Conservation (phyloP, 306 rosid genomes). For the Prunus kanzakura region DNA sequence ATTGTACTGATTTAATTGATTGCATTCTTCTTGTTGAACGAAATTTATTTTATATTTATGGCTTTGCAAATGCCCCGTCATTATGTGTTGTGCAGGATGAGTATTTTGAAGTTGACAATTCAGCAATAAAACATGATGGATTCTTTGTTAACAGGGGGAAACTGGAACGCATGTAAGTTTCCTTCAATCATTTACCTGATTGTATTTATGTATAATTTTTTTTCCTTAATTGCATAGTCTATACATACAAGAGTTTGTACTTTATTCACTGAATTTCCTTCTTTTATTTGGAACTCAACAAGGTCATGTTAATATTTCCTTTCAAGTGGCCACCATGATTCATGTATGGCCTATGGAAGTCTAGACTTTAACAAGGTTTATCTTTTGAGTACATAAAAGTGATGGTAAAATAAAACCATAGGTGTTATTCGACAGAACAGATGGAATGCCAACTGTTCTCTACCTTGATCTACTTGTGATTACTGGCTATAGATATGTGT, state of each 20-base stretch:
- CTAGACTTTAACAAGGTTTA: neutral
- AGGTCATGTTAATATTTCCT: neutral
- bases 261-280: neutral
- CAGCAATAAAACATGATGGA: slow-evolving; percentile 87
- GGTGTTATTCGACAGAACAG: neutral
- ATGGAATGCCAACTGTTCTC: neutral
- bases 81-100: slow-evolving; percentile 74
- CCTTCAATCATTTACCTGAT: slow-evolving; percentile 2
- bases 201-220: neutral
- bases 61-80: slow-evolving; percentile 13
- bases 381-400: neutral
- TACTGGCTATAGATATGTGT: neutral
- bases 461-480: neutral
- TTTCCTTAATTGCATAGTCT: neutral
- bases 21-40: slow-evolving; percentile 13
- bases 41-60: slow-evolving; percentile 4
- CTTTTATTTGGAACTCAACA: neutral
- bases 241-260: neutral
- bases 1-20: slow-evolving; percentile 19
- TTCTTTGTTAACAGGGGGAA: slow-evolving; percentile 93
- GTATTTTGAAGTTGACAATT: slow-evolving; percentile 92
- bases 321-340: no score
- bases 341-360: neutral
- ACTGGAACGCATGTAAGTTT: slow-evolving; percentile 87
- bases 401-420: neutral